Conservation (phyloP, 495 filamentous ascomycete species). For the Sporormia fimetaria region DNA sequence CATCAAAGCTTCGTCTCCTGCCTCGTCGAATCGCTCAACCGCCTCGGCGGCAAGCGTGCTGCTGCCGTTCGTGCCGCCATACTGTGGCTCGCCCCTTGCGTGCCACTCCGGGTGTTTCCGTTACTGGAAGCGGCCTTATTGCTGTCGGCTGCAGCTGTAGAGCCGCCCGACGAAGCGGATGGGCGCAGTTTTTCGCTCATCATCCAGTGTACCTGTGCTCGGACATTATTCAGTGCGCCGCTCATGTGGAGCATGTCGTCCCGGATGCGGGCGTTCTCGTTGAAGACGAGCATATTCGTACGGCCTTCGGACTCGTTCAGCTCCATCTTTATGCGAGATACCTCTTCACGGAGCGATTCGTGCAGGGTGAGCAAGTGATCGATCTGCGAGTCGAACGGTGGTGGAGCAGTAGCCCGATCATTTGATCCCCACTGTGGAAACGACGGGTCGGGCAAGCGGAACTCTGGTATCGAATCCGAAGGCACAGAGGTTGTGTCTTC, state of each 20-base stretch:
- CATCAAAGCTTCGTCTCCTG: constrained; percentile 27
- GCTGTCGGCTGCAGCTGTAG: constrained; percentile 7
- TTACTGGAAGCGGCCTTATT: constrained; percentile 3
- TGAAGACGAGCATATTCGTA: constrained; percentile 57
- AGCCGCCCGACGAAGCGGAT: constrained; percentile 3
- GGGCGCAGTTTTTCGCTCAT: constrained; percentile 43
- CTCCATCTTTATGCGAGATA: constrained; percentile 46
- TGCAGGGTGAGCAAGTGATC: constrained; percentile 57
- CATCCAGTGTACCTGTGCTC: constrained; percentile 61
- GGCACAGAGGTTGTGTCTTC: constrained; percentile 10
- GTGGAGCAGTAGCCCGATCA: constrained; percentile 15
- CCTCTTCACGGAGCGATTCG: constrained; percentile 55
- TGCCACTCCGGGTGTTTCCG: constrained; percentile 1
- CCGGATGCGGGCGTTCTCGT: constrained; percentile 53
- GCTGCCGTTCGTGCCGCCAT: not conserved
- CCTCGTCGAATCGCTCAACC: constrained; percentile 27
- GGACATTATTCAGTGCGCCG: constrained; percentile 49
- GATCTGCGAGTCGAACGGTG: constrained; percentile 36
- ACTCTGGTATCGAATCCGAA: constrained; percentile 20
- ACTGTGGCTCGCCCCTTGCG: constrained; percentile 13
- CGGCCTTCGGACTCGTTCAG: constrained; percentile 53
- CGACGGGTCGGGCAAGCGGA: constrained; percentile 21
- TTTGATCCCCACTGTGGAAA: constrained; percentile 17
- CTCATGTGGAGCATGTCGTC: constrained; percentile 59
- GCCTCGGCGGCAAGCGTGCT: constrained; percentile 18